phyloP scores from a whole-genome alignment of 306 rosid genomes.

The Cucumis cinereus region DNA sequence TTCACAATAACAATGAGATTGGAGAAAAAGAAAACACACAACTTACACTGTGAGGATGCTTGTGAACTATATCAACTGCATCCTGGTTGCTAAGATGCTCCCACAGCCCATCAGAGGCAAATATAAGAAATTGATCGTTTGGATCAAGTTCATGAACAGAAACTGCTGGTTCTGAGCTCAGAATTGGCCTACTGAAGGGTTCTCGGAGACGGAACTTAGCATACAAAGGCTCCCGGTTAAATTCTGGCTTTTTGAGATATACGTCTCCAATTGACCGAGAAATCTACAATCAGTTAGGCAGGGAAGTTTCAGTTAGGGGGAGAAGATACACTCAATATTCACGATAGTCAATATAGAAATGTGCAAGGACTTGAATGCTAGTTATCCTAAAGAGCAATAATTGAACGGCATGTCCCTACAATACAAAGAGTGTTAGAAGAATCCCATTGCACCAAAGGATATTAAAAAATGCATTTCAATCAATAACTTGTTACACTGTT shows the following conservation, averaged over 20 bases:
- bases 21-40: background rate
- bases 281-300: constrained; percentile 29
- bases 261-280: constrained; percentile 82
- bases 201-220: constrained; percentile 69
- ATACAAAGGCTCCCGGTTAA: constrained; percentile 72
- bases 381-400: background rate
- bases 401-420: background rate
- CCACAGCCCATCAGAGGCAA: constrained; percentile 94
- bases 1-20: background rate
- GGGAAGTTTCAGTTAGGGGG: background rate
- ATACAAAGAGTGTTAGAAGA: background rate
- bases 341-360: too few species aligned
- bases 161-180: constrained; percentile 79
- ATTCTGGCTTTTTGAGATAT: constrained; percentile 77
- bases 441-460: background rate
- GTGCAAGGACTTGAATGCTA: background rate
- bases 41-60: constrained; percentile 69
- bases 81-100: constrained; percentile 92
- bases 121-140: constrained; percentile 67
- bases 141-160: constrained; percentile 64
- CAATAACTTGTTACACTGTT: background rate
- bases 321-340: background rate
- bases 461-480: background rate
- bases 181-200: constrained; percentile 63
- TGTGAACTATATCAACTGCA: constrained; percentile 80